Evolutionary conservation across 2,329 filamentous ascomycete genomes (phyloP).

Genomic region (Colletotrichum destructivum): DNA sequence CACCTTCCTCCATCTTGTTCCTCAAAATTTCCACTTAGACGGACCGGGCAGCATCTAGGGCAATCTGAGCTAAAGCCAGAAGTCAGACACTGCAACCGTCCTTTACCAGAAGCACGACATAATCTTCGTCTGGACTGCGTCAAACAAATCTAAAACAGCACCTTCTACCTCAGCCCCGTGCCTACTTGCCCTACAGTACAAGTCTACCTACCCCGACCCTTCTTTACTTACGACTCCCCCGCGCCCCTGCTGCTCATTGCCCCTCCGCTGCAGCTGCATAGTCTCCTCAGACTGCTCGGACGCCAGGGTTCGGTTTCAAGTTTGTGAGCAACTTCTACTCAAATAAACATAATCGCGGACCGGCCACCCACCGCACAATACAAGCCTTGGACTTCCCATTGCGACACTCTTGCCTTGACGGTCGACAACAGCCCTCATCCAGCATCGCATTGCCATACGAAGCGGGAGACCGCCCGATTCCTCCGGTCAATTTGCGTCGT

Average conservation of each 20-base stretch:
- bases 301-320: slow-evolving; percentile 42
- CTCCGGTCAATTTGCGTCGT: slow-evolving; percentile 16
- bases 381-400: slow-evolving; percentile 21
- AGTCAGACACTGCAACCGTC: slow-evolving; percentile 23
- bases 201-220: background rate
- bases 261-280: slow-evolving; percentile 29
- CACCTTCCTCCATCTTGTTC: background rate
- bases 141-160: slow-evolving; percentile 43
- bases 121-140: slow-evolving; percentile 40
- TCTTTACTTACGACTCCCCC: slow-evolving; percentile 2
- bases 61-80: background rate
- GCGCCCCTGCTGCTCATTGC: slow-evolving; percentile 14
- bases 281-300: slow-evolving; percentile 42
- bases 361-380: slow-evolving; percentile 27
- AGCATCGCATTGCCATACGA: slow-evolving; percentile 35
- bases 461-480: slow-evolving; percentile 29
- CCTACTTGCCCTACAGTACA: background rate
- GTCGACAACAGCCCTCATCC: slow-evolving; percentile 25
- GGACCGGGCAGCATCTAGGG: background rate
- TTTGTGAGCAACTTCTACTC: slow-evolving; percentile 35
- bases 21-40: background rate
- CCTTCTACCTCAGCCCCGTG: slow-evolving; percentile 15
- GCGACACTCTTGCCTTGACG: slow-evolving; percentile 32
- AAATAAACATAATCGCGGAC: slow-evolving; percentile 37
- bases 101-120: slow-evolving; percentile 36